A percentile compares a stretch with the other conserved stretches of the same genome.
These are phyloP conservation scores for Pittosporum tobira DNA, from an alignment of 129 eudicot species.

Conservation along the genomic window DNA sequence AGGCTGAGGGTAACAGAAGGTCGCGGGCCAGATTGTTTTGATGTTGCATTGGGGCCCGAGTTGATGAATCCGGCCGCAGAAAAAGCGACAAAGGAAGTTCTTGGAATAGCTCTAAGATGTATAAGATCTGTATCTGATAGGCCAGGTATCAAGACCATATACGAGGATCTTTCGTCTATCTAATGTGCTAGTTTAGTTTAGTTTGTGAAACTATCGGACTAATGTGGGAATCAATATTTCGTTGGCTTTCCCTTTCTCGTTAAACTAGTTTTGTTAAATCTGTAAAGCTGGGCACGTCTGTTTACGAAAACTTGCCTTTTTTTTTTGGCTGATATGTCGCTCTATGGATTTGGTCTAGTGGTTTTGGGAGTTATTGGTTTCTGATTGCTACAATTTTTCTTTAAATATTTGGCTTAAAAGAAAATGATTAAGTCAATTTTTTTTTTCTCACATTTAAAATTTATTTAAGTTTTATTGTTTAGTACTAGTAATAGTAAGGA, in stretches of 20 bases:
- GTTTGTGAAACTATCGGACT: constrained; percentile 20
- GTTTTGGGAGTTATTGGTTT: no score
- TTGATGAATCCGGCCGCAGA: constrained; percentile 58
- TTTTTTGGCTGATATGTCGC: no score
- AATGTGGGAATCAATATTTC: constrained; percentile 60
- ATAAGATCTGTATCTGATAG: constrained; percentile 82
- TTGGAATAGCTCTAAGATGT: constrained; percentile 79
- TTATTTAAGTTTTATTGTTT: no score
- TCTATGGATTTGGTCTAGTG: no score
- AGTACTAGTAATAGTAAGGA: no score
- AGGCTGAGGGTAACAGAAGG: constrained; percentile 83
- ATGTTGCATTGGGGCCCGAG: constrained; percentile 45
- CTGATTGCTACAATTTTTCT: no score
- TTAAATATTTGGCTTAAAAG: no score
- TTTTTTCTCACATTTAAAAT: no score
- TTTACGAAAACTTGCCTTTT: constrained; percentile 17
- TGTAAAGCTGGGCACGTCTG: constrained; percentile 24
- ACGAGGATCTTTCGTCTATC: constrained; percentile 95
- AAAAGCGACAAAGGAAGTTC: constrained; percentile 83
- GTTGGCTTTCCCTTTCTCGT: constrained; percentile 38
- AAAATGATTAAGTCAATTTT: no score
- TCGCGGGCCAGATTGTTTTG: constrained; percentile 77
- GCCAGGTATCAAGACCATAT: constrained; percentile 95
- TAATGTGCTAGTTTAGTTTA: constrained; percentile 24
- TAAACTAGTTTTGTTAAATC: constrained; percentile 8